phyloP scores from a whole-genome alignment of 1,284 basidiomycete genomes.

The Singerocomus rubriflavus region DNA sequence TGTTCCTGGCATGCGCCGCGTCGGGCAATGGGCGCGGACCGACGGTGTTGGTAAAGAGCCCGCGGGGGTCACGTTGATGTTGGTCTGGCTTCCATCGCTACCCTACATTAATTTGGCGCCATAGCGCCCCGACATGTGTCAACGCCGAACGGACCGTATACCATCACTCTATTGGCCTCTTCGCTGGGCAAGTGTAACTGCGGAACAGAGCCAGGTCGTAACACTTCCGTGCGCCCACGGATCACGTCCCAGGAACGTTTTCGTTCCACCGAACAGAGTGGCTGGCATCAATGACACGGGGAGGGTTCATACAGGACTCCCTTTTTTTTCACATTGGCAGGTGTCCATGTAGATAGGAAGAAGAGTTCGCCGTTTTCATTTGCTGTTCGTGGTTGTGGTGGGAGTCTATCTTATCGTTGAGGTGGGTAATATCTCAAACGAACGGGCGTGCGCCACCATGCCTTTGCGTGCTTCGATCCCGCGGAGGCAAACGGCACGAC shows the following conservation, averaged over 20 bases:
- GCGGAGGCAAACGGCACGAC: conserved; percentile 17
- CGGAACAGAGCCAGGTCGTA: not conserved
- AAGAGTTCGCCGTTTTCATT: conserved; percentile 1
- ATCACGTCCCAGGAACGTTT: conserved; percentile 15
- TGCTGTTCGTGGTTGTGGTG: not conserved
- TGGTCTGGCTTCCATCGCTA: not conserved
- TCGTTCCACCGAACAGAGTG: not conserved
- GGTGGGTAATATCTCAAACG: conserved; percentile 3
- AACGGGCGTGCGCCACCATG: conserved; percentile 7
- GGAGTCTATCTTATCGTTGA: conserved; percentile 5
- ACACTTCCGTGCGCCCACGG: conserved; percentile 12
- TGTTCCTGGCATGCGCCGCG: conserved; percentile 3
- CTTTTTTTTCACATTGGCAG: conserved; percentile 1
- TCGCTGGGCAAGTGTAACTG: conserved; percentile 3
- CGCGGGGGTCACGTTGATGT: not conserved
- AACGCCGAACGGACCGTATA: not conserved
- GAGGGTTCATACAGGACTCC: not conserved
- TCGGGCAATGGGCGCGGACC: not conserved
- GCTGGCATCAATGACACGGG: not conserved
- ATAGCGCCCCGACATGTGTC: not conserved
- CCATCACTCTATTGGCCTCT: not conserved
- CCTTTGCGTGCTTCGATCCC: conserved; percentile 14
- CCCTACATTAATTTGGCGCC: not conserved
- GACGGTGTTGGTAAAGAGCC: conserved; percentile 8
- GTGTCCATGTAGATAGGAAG: conserved; percentile 5